Percentiles rank a stretch among this genome's conserved stretches.
Evolutionary conservation across 208 protist genomes (phyloP).

Genomic region (Acanthamoeba triangularis): DNA sequence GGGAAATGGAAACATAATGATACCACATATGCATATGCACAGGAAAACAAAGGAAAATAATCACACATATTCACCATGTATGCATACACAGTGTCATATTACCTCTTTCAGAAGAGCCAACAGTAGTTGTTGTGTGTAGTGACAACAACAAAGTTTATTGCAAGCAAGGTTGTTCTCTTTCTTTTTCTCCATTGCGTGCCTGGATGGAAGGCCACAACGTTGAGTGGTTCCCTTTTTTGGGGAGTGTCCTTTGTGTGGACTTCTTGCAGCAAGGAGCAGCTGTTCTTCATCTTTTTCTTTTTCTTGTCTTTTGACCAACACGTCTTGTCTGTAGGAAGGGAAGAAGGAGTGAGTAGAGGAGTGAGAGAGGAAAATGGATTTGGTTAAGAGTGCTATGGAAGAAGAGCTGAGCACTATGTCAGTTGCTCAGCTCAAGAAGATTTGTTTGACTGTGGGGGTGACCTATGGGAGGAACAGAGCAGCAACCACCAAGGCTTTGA

Average conservation of each 20-base stretch:
- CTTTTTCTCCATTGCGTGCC: not conserved
- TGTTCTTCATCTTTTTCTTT: not conserved
- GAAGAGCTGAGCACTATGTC: not conserved
- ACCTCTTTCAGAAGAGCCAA: too few relatives aligned
- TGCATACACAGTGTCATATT: too few relatives aligned
- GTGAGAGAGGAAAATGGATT: not conserved
- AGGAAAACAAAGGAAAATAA: too few relatives aligned
- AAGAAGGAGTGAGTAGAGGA: too few relatives aligned
- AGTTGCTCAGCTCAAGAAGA: not conserved
- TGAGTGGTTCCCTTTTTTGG: not conserved
- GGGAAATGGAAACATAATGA: too few relatives aligned
- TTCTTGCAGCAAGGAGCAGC: not conserved
- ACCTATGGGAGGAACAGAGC: not conserved
- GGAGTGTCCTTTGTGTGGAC: not conserved
- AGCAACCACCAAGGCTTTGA: not conserved
- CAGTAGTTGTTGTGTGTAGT: too few relatives aligned
- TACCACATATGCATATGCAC: too few relatives aligned
- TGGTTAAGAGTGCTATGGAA: not conserved
- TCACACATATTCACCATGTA: too few relatives aligned
- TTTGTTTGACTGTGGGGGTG: not conserved
- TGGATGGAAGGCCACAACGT: not conserved
- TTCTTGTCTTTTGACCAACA: not conserved
- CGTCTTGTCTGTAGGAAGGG: not conserved
- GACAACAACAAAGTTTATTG: not conserved
- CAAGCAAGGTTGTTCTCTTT: not conserved